Base-by-base conservation (phyloP, 2,329 filamentous ascomycete species). In the Exophiala aquamarina region DNA sequence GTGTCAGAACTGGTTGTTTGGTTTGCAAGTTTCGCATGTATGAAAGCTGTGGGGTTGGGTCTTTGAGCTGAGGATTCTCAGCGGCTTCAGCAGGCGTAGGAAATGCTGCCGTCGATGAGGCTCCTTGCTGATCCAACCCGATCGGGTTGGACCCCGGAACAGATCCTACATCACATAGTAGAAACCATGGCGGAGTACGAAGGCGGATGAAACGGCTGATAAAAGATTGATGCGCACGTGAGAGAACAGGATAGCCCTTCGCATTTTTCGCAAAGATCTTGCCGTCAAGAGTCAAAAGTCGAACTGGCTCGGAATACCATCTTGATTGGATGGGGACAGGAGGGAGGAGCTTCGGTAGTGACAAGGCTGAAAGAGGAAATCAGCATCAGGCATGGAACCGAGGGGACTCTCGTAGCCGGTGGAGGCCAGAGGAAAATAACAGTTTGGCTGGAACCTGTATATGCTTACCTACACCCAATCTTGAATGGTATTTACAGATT, bases 11-110 rank as follows among this genome's bases (percentile, higher is more conserved):
- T 7, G 85, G 83, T 62, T 97, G 92, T 49, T 87, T 87, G 38
- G 82, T 78, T 66, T 97, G 90, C 1, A 98, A 72, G 68, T 93
- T 86, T 55, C 86, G 81, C 49, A 98, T 74, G 63, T 98, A 98
- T 3, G 82, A 83, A 20, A 95, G 73, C 63, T 95, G 81, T 2
- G 81, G 78, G 3, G 78, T 78, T 2, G 76, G 73, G 50, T 84
- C 76, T 56, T 77, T 76, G 57, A 76, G 73, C 55, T 70, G 52
- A 15, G 64, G 70, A 11, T 64, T 60, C 6, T 63, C 68, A 13
- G 79, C 71, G 5, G 86, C 82, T 63, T 93, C 86, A 3, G 82
- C 76, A 6, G 90, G 78, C 3, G 83, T 84, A 0, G 90, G 90
- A 54, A 84, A 87, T 14, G 39, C 23, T 17, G 23, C 43, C 26